phyloP scores from a whole-genome alignment of 176 grass and related monocot species.

The Oryza longistaminata region DNA sequence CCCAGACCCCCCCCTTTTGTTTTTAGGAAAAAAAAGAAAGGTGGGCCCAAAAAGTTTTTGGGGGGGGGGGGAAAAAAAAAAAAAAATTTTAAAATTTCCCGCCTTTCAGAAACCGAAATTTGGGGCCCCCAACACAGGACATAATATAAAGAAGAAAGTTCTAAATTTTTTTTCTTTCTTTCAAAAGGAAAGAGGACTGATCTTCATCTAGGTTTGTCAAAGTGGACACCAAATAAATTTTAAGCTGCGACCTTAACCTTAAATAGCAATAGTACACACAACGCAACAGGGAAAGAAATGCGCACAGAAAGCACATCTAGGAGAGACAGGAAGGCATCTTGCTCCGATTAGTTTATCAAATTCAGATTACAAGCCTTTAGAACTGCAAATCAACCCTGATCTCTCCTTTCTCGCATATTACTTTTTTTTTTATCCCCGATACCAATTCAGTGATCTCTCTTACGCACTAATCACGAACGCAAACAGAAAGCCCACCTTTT shows the following conservation, averaged over 20 bases:
- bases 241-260: neutral
- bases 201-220: neutral
- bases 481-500: neutral
- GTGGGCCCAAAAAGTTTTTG: no score
- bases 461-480: neutral
- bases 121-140: no score
- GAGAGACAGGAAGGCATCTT: constrained; percentile 4
- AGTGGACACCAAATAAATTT: neutral
- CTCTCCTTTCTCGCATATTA: neutral
- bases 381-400: neutral
- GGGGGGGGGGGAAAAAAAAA: no score
- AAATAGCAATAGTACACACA: neutral
- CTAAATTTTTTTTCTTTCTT: neutral
- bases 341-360: constrained; percentile 21
- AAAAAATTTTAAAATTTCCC: no score
- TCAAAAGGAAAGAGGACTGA: neutral
- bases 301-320: neutral
- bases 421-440: neutral
- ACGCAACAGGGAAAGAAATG: neutral
- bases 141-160: neutral
- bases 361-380: neutral
- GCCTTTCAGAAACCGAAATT: no score
- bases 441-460: neutral
- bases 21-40: no score
- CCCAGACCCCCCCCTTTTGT: no score